Evolutionary conservation across 768 basidiomycete species (phyloP).

Genomic region (Russula sp.): DNA sequence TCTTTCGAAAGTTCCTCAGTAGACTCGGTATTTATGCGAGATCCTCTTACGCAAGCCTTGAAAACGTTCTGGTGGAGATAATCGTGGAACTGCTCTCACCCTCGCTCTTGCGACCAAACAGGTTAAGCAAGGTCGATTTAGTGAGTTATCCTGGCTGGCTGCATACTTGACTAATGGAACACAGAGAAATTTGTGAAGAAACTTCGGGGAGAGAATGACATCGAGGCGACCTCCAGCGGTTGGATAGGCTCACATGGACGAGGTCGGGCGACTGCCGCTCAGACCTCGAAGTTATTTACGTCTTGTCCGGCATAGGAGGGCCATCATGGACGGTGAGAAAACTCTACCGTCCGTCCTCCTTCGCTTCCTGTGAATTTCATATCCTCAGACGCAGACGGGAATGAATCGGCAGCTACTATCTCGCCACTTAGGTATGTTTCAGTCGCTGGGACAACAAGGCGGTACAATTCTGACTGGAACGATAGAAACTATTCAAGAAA

Average conservation of each 20-base stretch:
- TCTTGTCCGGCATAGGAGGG: conserved; percentile 5
- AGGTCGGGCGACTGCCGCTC: neutral
- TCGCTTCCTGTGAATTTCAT: neutral
- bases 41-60: neutral
- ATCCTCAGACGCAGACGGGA: neutral
- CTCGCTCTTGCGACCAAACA: conserved; percentile 14
- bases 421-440: neutral
- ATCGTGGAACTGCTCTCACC: conserved; percentile 6
- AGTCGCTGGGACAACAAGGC: neutral
- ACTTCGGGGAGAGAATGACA: conserved; percentile 10
- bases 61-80: neutral
- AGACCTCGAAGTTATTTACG: conserved; percentile 7
- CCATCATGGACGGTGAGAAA: conserved; percentile 7
- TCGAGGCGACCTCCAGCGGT: neutral
- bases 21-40: no score
- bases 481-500: conserved; percentile 4
- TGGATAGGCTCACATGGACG: conserved; percentile 8
- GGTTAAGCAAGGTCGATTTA: conserved; percentile 3
- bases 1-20: no score
- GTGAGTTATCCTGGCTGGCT: neutral
- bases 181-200: conserved; percentile 15
- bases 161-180: neutral
- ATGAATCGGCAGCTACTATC: neutral
- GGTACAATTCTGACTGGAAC: neutral
- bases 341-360: neutral